phyloP scores from a whole-genome alignment of 768 basidiomycete species.

The Coprinellus micaceus region DNA sequence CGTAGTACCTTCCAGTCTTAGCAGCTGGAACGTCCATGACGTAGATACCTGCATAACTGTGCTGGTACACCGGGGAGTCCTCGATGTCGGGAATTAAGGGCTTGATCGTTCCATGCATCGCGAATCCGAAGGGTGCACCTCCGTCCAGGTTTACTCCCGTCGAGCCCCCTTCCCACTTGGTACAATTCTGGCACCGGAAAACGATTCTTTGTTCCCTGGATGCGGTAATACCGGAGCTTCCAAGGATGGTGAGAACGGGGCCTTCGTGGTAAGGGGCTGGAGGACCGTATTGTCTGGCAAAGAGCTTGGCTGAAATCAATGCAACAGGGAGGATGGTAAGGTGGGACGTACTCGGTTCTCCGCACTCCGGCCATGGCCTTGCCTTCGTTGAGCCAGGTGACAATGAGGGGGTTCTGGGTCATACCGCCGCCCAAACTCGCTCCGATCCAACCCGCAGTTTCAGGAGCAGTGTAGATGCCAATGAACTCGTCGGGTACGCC shows the following conservation, averaged over 20 bases:
- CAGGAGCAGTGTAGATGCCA: slow-evolving; percentile 5
- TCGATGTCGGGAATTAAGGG: neutral
- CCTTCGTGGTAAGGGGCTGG: neutral
- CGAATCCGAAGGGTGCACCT: slow-evolving; percentile 1
- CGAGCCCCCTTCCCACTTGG: slow-evolving; percentile 5
- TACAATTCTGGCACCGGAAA: slow-evolving; percentile 11
- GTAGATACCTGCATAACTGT: slow-evolving; percentile 5
- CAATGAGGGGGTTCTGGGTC: slow-evolving; percentile 5
- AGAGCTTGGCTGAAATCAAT: neutral
- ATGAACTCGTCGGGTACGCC: slow-evolving; percentile 5
- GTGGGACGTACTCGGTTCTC: neutral
- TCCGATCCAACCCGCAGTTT: slow-evolving; percentile 4
- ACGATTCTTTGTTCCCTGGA: slow-evolving; percentile 9
- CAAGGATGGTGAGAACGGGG: slow-evolving; percentile 5
- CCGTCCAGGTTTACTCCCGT: slow-evolving; percentile 4
- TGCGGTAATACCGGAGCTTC: slow-evolving; percentile 1
- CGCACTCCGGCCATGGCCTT: neutral
- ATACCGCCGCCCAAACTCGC: slow-evolving; percentile 10
- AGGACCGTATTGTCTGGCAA: neutral
- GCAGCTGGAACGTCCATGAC: neutral
- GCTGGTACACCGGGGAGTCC: slow-evolving; percentile 2
- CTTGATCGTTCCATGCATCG: slow-evolving; percentile 3
- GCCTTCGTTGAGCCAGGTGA: slow-evolving; percentile 2
- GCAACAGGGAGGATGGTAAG: no score
- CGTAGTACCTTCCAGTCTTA: neutral